Evolutionary conservation across 805 yeast genomes (phyloP), one percentile per base, ranked within the genome.

Genomic region (Blastobotrys parvus): DNA sequence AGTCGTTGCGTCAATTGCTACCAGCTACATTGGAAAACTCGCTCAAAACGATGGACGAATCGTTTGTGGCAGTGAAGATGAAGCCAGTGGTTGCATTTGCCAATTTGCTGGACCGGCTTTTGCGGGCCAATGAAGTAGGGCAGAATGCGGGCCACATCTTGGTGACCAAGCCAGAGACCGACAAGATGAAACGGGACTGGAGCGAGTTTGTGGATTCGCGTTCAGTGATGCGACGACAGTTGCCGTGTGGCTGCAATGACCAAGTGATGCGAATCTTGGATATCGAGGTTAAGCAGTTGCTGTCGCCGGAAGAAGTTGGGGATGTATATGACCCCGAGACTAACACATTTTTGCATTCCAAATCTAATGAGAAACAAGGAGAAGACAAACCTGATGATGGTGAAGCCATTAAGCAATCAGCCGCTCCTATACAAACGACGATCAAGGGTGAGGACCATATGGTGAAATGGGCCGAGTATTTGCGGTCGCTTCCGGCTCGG

Each of bases 101-200:
- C 5, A 65, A 64, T 31, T 54, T 84, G 36, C 62, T 80, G 30
- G 69, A 73, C 39, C 70, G 82, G 38, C 64, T 82, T 41, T 62
- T 78, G 21, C 67, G 77, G 48, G 73, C 72, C 49, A 67, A 71
- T 45, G 75, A 76, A 56, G 67, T 81, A 18, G 76, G 75, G 1
- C 67, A 64, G 48, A 67, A 68, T 38, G 79, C 78, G 0, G 63
- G 67, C 27, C 65, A 65, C 46, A 71, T 76, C 20, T 64, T 76
- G 31, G 60, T 64, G 17, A 68, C 68, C 42, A 57, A 59, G 5
- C 46, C 55, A 11, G 81, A 77, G 41, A 62, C 70, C 36, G 63
- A 60, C 27, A 57, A 67, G 23, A 80, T 80, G 86, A 55, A 65
- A 35, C 58, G 61, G 29, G 85, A 79, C 58, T 81, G 86, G 87